Base-by-base conservation (phyloP, 495 filamentous ascomycete genomes). In the Aspergillus cavernicola region DNA sequence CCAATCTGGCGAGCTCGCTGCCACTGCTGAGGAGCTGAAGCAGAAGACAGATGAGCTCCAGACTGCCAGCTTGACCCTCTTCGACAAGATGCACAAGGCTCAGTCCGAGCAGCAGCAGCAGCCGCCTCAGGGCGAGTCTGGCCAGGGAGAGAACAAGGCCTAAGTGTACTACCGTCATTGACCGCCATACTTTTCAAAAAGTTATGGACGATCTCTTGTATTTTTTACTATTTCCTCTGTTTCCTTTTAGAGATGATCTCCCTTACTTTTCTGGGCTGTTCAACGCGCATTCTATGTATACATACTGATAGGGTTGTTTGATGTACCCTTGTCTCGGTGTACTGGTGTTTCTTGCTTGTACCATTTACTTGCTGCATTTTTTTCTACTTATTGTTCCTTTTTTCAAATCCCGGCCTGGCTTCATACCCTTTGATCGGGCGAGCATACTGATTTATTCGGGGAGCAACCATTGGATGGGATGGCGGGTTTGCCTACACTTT, bases 61-160 rank as follows among this genome's bases (percentile, higher is more conserved):
- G 76, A 89, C 85, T 66, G 90, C 93, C 53, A 92, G 88, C 76
- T 80, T 98, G 77, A 95, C 86, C 71, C 84, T 97, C 59, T 98
- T 98, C 74, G 93, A 97, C 80, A 96, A 98, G 87, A 96, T 98
- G 90, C 93, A 98, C 85, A 95, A 95, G 81, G 90, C 95, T 43
- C 83, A 89, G 58, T 63, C 71, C 58, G 89, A 92, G 79, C 80
- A 88, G 71, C 81, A 70, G 73, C 82, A 71, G 67, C 75, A 75
- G 68, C 63, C 70, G 52, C 31, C 43, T 22, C 72, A 75, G 62
- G 66, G 72, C 59, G 86, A 92, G 74, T 39, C 51, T 33, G 63
- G 66, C 60, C 64, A 73, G 71, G 85, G 86, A 56, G 90, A 97
- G 83, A 95, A 90, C 78, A 93, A 95, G 81, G 75, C 80, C 54